Evolutionary conservation across 352 stramenopile species (phyloP), one percentile per base, ranked within the genome.

Genomic region (Elongisporangium undulatum): DNA sequence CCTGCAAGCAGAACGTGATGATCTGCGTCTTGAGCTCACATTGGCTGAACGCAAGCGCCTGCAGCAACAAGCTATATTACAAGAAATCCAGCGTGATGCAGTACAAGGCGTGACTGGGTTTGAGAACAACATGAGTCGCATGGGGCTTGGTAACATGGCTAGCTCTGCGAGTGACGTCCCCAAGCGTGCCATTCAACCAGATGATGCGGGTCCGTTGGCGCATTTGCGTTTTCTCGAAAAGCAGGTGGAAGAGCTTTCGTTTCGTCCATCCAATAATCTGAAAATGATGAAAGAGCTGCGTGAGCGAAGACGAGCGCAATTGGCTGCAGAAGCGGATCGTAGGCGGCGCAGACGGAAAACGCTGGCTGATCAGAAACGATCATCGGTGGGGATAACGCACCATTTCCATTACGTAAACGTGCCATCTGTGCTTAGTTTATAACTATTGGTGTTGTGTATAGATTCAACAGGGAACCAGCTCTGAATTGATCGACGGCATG

Each of bases 281-380:
- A 79, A 90, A 59, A 92, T 92, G 82, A 90, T 92, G 82, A 90
- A 89, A 62, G 82, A 92, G 34, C 67, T 92, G 0, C 79, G 79
- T 21, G 78, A 80, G 51, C 68, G 79, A n/a, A 73, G 80, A 9
- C 84, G 87, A 59, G 72, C 77, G 15, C 82, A 92, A 51, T 58
- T 89, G 2, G 78, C 72, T 53, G 80, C 78, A 19, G 80, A 90
- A 53, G 89, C 88, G 21, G 82, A 92, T 54, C 74, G 80, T 4
- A 68, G 77, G 12, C 68, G 82, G 57, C 70, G 80, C 24, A 67
- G 77, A 22, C 71, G 76, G 39, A 83, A 81, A 52, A 69, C 76
- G 1, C 49, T 71, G 8, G 72, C 63, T 13, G 69, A 82, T 15
- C 64, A 82, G 41, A 82, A 70, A 51, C 70, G 34, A 45, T 16